A percentile compares a stretch with the other conserved stretches of the same genome.
Evolutionary conservation across 176 grass and related monocot genomes (phyloP).

Genomic region (Panicum miliaceum): DNA sequence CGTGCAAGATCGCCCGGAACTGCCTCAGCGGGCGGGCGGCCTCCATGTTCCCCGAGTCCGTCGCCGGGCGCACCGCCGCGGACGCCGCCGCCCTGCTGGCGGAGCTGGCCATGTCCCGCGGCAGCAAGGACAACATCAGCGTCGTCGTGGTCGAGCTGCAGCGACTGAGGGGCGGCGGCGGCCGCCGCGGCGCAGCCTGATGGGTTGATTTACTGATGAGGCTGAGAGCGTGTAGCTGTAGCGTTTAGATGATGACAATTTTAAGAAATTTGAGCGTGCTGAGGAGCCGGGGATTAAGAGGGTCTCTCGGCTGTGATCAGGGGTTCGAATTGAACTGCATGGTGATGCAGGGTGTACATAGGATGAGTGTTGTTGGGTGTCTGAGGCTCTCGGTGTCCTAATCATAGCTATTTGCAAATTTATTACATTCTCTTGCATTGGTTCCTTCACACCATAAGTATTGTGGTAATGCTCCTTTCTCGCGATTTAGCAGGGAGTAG

Average conservation of each 20-base stretch:
- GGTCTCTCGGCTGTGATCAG: no score
- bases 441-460: neutral
- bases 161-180: slow-evolving; percentile 12
- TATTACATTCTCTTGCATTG: slow-evolving; percentile 7
- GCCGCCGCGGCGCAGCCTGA: neutral
- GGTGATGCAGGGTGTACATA: slow-evolving; percentile 11
- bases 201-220: neutral
- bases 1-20: slow-evolving; percentile 54
- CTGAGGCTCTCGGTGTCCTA: neutral
- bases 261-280: neutral
- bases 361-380: neutral
- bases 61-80: slow-evolving; percentile 33
- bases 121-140: slow-evolving; percentile 80
- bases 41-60: slow-evolving; percentile 39
- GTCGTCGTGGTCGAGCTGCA: slow-evolving; percentile 73
- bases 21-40: slow-evolving; percentile 56
- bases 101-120: slow-evolving; percentile 63
- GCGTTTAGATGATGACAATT: neutral
- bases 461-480: neutral
- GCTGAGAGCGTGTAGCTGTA: slow-evolving; percentile 25
- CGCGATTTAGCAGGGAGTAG: neutral
- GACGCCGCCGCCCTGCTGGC: slow-evolving; percentile 67
- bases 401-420: slow-evolving; percentile 31
- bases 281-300: neutral
- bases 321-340: neutral